Conservation (phyloP, 768 basidiomycete genomes). For the Lactifluus hygrophoroides region DNA sequence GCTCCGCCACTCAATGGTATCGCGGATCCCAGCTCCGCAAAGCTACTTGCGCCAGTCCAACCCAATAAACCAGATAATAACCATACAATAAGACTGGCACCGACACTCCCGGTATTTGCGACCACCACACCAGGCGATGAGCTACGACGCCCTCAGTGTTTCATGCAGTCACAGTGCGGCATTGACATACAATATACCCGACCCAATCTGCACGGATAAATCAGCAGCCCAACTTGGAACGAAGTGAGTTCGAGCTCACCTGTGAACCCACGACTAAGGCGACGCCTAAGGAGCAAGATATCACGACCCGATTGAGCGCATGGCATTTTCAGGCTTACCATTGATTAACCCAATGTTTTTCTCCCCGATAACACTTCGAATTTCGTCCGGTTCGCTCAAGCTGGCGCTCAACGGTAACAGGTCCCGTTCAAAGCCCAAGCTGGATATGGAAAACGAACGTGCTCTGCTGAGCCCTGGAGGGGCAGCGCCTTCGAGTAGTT, state of each 20-base stretch:
- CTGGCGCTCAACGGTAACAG: conserved; percentile 71
- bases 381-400: conserved; percentile 57
- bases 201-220: conserved; percentile 54
- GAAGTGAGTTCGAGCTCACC: conserved; percentile 31
- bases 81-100: conserved; percentile 86
- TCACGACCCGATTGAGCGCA: not conserved
- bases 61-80: conserved; percentile 70
- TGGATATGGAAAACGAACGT: conserved; percentile 54
- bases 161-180: not conserved
- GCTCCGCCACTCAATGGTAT: conserved; percentile 65
- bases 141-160: conserved; percentile 32
- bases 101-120: conserved; percentile 81
- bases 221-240: conserved; percentile 1
- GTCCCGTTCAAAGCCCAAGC: conserved; percentile 73
- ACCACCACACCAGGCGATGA: conserved; percentile 91
- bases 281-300: conserved; percentile 45
- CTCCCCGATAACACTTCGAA: conserved; percentile 42
- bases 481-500: conserved; percentile 58
- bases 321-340: conserved; percentile 33
- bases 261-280: conserved; percentile 79
- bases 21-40: conserved; percentile 83
- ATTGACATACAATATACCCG: conserved; percentile 80
- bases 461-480: conserved; percentile 25
- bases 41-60: conserved; percentile 96
- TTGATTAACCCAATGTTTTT: conserved; percentile 72